These are phyloP conservation scores for Kuraishia ogatae DNA, from an alignment of 805 yeast genomes.

Conservation along the genomic window DNA sequence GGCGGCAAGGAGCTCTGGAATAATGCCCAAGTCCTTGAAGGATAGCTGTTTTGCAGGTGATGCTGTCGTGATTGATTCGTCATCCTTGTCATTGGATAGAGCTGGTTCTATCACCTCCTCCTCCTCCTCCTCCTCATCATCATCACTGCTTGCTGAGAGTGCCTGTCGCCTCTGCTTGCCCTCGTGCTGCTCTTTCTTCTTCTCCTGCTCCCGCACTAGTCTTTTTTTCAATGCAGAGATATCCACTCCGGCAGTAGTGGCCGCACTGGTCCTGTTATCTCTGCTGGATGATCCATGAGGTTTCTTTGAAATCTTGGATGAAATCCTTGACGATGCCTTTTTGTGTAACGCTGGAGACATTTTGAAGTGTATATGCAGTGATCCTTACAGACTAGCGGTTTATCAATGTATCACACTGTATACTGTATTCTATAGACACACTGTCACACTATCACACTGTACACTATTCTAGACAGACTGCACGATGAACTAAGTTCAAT, in stretches of 20 bases:
- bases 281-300: not conserved
- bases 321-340: not conserved
- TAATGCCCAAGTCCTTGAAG: slow-evolving; percentile 53
- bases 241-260: slow-evolving; percentile 15
- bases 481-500: no score
- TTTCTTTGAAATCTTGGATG: not conserved
- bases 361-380: slow-evolving; percentile 1
- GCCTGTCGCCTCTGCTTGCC: slow-evolving; percentile 2
- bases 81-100: slow-evolving; percentile 6
- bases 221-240: slow-evolving; percentile 20
- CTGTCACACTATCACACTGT: no score
- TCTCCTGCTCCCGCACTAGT: slow-evolving; percentile 9
- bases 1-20: slow-evolving; percentile 76
- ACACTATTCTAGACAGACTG: no score
- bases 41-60: slow-evolving; percentile 11
- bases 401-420: no score
- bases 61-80: slow-evolving; percentile 4
- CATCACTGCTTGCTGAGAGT: slow-evolving; percentile 4
- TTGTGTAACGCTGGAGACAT: slow-evolving; percentile 5
- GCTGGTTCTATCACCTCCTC: slow-evolving; percentile 7
- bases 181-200: slow-evolving; percentile 3
- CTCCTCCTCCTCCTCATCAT: slow-evolving; percentile 2
- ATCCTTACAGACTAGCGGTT: no score
- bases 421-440: no score
- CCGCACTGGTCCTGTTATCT: slow-evolving; percentile 5